A percentile compares a stretch with the other conserved stretches of the same genome.
These are phyloP conservation scores for Suillus brevipes DNA, from an alignment of 768 basidiomycete genomes.

Conservation along the genomic window DNA sequence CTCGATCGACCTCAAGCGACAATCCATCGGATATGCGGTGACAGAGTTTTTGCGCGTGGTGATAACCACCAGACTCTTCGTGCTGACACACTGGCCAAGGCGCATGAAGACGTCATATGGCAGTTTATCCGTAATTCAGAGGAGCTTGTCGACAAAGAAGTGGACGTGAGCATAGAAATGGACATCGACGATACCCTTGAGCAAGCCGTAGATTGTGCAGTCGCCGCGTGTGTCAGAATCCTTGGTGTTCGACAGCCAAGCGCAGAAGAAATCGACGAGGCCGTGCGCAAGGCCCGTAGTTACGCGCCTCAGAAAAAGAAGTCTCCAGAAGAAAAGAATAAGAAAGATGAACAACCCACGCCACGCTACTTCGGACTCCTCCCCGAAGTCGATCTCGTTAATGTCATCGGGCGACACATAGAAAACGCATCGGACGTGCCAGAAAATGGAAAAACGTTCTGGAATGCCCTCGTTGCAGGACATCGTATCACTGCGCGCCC, in stretches of 20 bases:
- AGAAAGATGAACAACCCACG: background rate
- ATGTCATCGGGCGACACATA: background rate
- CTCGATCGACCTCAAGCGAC: conserved; percentile 18
- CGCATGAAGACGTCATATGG: conserved; percentile 83
- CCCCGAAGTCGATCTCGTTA: background rate
- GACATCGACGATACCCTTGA: conserved; percentile 44
- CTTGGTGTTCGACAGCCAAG: background rate
- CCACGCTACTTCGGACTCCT: background rate
- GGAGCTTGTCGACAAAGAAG: conserved; percentile 59
- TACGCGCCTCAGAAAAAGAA: background rate
- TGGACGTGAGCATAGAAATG: conserved; percentile 73
- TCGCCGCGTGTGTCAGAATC: background rate
- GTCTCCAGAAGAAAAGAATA: background rate
- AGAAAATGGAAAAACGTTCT: background rate
- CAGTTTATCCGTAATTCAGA: conserved; percentile 69
- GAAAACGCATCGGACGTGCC: background rate
- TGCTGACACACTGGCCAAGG: conserved; percentile 48
- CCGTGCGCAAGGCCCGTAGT: background rate
- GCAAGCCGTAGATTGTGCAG: background rate
- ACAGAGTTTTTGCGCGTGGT: conserved; percentile 75
- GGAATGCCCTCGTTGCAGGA: background rate
- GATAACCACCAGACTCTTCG: conserved; percentile 83
- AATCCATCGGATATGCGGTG: conserved; percentile 73
- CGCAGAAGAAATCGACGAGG: background rate
- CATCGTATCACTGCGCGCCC: background rate